A percentile compares a stretch with the other conserved stretches of the same genome.
Evolutionary conservation across 805 yeast genomes (phyloP).

Genomic region (Kurtzmaniella fragi): DNA sequence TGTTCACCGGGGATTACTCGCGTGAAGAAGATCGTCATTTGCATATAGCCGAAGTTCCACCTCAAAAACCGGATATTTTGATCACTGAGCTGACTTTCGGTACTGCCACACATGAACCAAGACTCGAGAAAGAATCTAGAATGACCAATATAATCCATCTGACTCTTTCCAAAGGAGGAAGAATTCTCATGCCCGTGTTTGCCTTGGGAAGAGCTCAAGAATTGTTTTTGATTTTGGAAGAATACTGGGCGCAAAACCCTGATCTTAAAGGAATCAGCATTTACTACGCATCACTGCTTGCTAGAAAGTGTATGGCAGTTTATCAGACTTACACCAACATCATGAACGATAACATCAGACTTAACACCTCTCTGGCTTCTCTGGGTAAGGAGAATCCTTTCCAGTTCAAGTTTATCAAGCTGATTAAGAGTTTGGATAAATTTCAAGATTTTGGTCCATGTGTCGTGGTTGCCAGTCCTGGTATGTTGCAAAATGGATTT

Average conservation of each 20-base stretch:
- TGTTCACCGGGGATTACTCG: constrained; percentile 96
- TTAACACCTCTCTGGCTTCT: constrained; percentile 44
- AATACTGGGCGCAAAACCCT: constrained; percentile 83
- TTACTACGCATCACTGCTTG: constrained; percentile 88
- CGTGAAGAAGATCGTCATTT: constrained; percentile 94
- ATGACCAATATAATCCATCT: constrained; percentile 79
- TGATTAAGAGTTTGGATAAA: constrained; percentile 71
- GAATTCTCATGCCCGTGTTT: constrained; percentile 89
- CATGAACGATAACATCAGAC: constrained; percentile 92
- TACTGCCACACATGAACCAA: constrained; percentile 92
- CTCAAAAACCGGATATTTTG: constrained; percentile 76
- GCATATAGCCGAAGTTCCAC: constrained; percentile 92
- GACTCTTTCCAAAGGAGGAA: constrained; percentile 81
- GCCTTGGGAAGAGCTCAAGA: constrained; percentile 98
- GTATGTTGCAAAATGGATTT: constrained; percentile 96
- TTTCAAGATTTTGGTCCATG: constrained; percentile 95
- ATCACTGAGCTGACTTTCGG: constrained; percentile 97
- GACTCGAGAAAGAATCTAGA: constrained; percentile 77
- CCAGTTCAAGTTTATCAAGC: constrained; percentile 78
- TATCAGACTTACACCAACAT: constrained; percentile 94
- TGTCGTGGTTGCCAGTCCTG: constrained; percentile 95
- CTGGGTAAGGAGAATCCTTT: constrained; percentile 64
- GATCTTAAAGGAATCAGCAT: constrained; percentile 80
- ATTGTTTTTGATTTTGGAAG: constrained; percentile 81
- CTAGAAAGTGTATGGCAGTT: constrained; percentile 95